Base-by-base conservation (phyloP, 768 basidiomycete species). In the Coprinopsis sp. region DNA sequence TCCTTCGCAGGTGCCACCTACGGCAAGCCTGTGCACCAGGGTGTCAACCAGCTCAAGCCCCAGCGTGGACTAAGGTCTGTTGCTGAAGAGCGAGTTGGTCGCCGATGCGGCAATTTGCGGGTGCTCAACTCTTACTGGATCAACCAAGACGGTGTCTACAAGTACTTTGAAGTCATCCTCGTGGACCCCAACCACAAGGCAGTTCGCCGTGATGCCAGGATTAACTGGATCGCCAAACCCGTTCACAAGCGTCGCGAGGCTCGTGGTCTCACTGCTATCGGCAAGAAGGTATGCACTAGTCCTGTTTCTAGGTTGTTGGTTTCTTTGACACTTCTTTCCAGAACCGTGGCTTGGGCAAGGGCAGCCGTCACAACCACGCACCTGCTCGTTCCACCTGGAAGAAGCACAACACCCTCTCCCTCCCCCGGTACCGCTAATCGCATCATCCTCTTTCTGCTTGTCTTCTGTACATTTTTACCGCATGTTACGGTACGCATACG, bases 81-180 rank as follows among this genome's bases (percentile, higher is more conserved):
- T 48, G 96, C 96, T 40, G 96, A 99, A 75, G 96, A 98, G 77
- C 89, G 96, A 64, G 95, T 98, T 55, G 96, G 95, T 52, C 83
- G 81, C 63, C 81, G 94, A 57, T 99, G 96, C 64, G 93, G 92
- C 44, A 98, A 98, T 69, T 70, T 99, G 62, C 84, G 96, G 46
- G 96, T 99, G 54, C 66, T 96, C 60, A 96, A 95, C 74, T 97
- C 95, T 37, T 98, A 98, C 80, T 99, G 96, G 96, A 74, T 99
- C 63, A 98, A 98, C 73, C 92, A 95, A 72, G 93, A 97, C 64
- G 92, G 93, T 70, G 90, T 96, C 24, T 96, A 95, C 82, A 96
- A 95, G 69, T 97, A 96, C 77, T 99, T 83, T 74, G 96, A 99
- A 67, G 91, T 99, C 61, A 98, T 99, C 66, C 81, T 96, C 55